These are phyloP conservation scores for Rossbeevera mucosa DNA, from an alignment of 768 basidiomycete species.

Conservation along the genomic window DNA sequence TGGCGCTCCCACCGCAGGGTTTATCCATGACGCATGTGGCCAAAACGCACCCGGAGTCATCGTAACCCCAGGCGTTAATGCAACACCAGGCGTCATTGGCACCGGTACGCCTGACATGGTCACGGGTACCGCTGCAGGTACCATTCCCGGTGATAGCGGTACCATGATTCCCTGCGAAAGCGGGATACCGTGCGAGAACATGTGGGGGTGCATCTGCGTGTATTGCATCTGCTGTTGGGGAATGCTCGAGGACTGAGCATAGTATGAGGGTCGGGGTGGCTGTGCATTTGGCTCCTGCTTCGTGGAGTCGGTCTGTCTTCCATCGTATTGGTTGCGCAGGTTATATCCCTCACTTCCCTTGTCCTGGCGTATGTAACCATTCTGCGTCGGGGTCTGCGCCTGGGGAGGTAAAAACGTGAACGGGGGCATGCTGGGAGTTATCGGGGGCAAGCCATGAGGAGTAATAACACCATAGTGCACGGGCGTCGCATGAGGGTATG, in stretches of 20 bases:
- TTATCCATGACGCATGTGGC: constrained; percentile 52
- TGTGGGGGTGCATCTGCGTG: constrained; percentile 19
- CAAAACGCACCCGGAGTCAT: constrained; percentile 77
- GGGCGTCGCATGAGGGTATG: constrained; percentile 20
- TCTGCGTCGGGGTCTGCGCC: constrained; percentile 24
- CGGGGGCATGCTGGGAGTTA: constrained; percentile 97
- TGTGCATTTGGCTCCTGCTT: constrained; percentile 9
- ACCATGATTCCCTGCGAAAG: constrained; percentile 30
- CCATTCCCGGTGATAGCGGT: constrained; percentile 24
- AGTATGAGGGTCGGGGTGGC: constrained; percentile 9
- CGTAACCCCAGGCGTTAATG: constrained; percentile 54
- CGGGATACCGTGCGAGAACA: constrained; percentile 31
- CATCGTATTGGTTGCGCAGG: constrained; percentile 5
- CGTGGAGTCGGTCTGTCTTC: neutral
- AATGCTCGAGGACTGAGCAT: constrained; percentile 8
- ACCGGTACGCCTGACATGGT: constrained; percentile 20
- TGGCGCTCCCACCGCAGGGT: constrained; percentile 62
- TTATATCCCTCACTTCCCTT: constrained; percentile 1
- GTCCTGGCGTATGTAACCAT: constrained; percentile 5
- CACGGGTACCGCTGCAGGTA: constrained; percentile 15
- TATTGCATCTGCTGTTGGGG: constrained; percentile 23
- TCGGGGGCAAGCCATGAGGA: constrained; percentile 81
- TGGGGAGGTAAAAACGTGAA: constrained; percentile 75
- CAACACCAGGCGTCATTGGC: constrained; percentile 28
- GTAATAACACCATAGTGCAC: constrained; percentile 45